These are phyloP conservation scores for Pseudogymnoascus destructans DNA, from an alignment of 2,329 filamentous ascomycete species.

Conservation along the genomic window DNA sequence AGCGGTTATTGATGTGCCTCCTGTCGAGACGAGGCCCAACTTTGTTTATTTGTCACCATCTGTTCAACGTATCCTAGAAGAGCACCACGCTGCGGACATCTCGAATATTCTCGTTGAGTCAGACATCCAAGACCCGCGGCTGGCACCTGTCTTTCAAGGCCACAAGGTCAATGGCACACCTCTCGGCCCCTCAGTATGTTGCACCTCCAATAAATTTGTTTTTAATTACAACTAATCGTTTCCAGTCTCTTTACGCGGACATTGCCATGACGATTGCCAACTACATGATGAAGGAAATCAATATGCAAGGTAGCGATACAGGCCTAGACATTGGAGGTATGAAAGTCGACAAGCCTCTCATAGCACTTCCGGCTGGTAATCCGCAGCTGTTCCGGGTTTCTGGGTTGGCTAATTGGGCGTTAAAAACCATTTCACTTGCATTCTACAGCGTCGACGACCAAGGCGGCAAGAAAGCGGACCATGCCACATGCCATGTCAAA, in stretches of 20 bases:
- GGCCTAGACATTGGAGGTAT: slow-evolving; percentile 39
- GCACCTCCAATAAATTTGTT: not conserved
- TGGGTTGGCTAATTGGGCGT: slow-evolving; percentile 32
- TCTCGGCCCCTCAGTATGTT: slow-evolving; percentile 29
- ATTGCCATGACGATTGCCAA: slow-evolving; percentile 45
- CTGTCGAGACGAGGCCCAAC: slow-evolving; percentile 26
- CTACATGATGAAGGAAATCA: slow-evolving; percentile 36
- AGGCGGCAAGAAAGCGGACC: slow-evolving; percentile 35
- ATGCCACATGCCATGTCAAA: slow-evolving; percentile 36
- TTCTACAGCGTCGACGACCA: slow-evolving; percentile 36
- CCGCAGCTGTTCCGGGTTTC: slow-evolving; percentile 36
- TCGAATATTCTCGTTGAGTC: slow-evolving; percentile 39
- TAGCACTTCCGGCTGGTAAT: slow-evolving; percentile 26
- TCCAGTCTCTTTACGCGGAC: slow-evolving; percentile 40
- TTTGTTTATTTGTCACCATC: slow-evolving; percentile 31
- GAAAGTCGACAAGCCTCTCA: slow-evolving; percentile 42
- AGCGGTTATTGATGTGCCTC: slow-evolving; percentile 30
- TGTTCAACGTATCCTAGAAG: slow-evolving; percentile 39
- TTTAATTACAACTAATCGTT: not conserved
- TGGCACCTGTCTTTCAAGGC: slow-evolving; percentile 35
- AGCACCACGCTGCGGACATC: slow-evolving; percentile 37
- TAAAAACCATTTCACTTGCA: slow-evolving; percentile 32
- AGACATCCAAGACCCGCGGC: slow-evolving; percentile 28
- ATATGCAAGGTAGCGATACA: not conserved
- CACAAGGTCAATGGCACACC: slow-evolving; percentile 45